Evolutionary conservation across 2,329 filamentous ascomycete genomes (phyloP).

Genomic region (Alternaria sp.): DNA sequence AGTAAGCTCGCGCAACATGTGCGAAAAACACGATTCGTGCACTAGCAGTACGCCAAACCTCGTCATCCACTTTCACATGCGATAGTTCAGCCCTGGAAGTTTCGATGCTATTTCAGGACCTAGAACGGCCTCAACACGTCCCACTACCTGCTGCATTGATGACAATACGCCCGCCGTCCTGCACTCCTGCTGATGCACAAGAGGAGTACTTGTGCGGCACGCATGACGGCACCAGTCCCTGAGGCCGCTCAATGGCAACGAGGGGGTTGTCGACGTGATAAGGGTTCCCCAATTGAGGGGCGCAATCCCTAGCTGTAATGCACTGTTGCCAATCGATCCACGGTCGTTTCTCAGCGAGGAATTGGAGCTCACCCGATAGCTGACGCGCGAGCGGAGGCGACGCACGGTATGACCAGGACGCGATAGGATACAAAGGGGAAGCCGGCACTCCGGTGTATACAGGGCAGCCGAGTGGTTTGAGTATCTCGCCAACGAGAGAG

Average conservation of each 20-base stretch:
- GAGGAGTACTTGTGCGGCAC: conserved; percentile 15
- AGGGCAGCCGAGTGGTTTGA: background rate
- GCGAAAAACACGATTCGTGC: conserved; percentile 20
- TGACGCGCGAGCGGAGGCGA: conserved; percentile 7
- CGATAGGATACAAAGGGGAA: conserved; percentile 2
- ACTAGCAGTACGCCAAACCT: conserved; percentile 1
- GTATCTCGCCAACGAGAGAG: conserved; percentile 15
- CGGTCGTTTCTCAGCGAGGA: conserved; percentile 5
- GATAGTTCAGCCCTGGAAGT: conserved; percentile 6
- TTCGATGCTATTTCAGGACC: conserved; percentile 7
- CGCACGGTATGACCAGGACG: background rate
- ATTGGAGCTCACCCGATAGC: conserved; percentile 1
- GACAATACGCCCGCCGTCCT: conserved; percentile 16
- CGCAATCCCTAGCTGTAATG: background rate
- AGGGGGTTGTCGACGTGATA: conserved; percentile 8
- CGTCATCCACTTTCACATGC: conserved; percentile 32
- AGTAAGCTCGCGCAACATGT: conserved; percentile 19
- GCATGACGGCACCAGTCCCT: conserved; percentile 18
- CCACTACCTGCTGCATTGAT: conserved; percentile 8
- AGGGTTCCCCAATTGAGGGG: conserved; percentile 14
- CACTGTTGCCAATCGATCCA: conserved; percentile 7
- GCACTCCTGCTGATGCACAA: conserved; percentile 11
- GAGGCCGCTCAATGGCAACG: conserved; percentile 11
- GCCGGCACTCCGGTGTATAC: conserved; percentile 1
- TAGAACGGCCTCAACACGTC: conserved; percentile 19